These are phyloP conservation scores for Naganishia onofrii DNA, from an alignment of 768 basidiomycete species.

Conservation along the genomic window DNA sequence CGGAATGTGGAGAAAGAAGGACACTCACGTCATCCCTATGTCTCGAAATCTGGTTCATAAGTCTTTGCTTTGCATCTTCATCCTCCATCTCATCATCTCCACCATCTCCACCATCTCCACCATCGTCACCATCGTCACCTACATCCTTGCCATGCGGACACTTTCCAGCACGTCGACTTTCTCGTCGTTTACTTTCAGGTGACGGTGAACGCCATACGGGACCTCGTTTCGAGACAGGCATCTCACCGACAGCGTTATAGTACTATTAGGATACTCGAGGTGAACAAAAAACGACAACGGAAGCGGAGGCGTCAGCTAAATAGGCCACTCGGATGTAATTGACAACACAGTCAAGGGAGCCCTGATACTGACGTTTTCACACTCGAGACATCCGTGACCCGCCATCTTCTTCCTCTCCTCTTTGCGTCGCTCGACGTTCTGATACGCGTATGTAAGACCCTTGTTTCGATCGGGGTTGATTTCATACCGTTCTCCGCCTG, in stretches of 20 bases:
- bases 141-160: constrained; percentile 18
- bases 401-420: constrained; percentile 24
- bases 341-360: not conserved
- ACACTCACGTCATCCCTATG: constrained; percentile 25
- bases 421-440: constrained; percentile 16
- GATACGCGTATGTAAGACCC: constrained; percentile 19
- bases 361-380: constrained; percentile 11
- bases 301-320: not conserved
- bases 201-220: constrained; percentile 17
- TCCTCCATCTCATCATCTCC: not conserved
- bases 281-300: not conserved
- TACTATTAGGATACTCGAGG: constrained; percentile 1
- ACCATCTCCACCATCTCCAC: not conserved
- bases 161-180: not conserved
- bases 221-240: constrained; percentile 13
- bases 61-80: constrained; percentile 15
- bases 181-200: constrained; percentile 8
- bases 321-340: too few relatives aligned
- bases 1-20: not conserved
- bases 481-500: constrained; percentile 8
- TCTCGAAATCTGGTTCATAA: constrained; percentile 19
- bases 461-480: constrained; percentile 25
- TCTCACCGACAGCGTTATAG: constrained; percentile 19
- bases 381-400: constrained; percentile 18
- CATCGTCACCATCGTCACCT: not conserved